Conservation (phyloP, 1,284 basidiomycete genomes). For the Gymnopus androsaceus region DNA sequence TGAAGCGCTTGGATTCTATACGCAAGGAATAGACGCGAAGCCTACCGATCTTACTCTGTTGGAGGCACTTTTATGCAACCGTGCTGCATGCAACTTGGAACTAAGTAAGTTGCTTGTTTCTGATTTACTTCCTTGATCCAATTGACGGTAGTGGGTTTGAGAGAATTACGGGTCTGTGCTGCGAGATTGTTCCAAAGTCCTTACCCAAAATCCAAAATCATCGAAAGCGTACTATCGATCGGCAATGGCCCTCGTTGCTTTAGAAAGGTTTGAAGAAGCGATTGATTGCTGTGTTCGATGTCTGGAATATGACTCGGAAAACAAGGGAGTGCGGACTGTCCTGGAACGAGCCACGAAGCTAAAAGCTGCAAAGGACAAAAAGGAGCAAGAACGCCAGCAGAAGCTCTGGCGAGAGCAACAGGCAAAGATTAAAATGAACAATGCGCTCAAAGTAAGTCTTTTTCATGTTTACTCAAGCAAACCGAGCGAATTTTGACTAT, state of each 20-base stretch:
- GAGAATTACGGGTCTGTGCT: conserved; percentile 89
- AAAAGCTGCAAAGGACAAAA: conserved; percentile 52
- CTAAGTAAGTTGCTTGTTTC: conserved; percentile 66
- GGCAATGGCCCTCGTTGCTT: conserved; percentile 68
- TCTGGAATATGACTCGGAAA: conserved; percentile 57
- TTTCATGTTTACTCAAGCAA: neutral
- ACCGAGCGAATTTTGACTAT: conserved; percentile 13
- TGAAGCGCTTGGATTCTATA: conserved; percentile 90
- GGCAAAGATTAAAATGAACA: conserved; percentile 47
- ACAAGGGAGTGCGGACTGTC: conserved; percentile 49
- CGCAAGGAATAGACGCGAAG: conserved; percentile 84
- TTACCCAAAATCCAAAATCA: conserved; percentile 62
- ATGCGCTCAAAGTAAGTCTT: conserved; percentile 61
- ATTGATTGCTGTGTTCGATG: conserved; percentile 77
- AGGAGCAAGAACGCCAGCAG: conserved; percentile 51
- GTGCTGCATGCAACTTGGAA: conserved; percentile 91
- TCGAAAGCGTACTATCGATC: conserved; percentile 88
- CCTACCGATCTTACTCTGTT: conserved; percentile 65
- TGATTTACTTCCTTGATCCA: conserved; percentile 9
- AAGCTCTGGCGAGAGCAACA: conserved; percentile 48
- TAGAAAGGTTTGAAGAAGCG: conserved; percentile 78
- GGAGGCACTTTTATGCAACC: conserved; percentile 82
- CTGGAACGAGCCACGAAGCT: conserved; percentile 48
- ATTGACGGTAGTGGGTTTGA: conserved; percentile 29
- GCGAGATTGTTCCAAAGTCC: conserved; percentile 77